Evolutionary conservation across 495 filamentous ascomycete species (phyloP), one percentile per base, ranked within the genome.

Genomic region (Clavariopsis aquatica): DNA sequence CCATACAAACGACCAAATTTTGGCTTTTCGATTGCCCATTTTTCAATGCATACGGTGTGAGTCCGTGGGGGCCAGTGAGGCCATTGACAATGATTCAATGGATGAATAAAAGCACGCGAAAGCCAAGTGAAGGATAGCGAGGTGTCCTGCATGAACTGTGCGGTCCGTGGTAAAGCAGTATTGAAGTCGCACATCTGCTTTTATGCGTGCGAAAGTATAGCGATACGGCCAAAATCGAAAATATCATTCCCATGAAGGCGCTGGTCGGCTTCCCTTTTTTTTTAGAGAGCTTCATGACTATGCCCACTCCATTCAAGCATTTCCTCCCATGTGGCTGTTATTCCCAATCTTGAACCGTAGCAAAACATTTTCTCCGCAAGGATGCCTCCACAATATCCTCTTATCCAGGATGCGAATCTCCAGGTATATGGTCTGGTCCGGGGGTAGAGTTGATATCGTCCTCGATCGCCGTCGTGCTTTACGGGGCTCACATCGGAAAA

Each of bases 401-500:
- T 43, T 17, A 3, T 17, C n/a, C 38, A 3, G 2, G 3, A 3
- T 2, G 38, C 13, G n/a, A 9, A 15, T 17, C 38, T 43, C 13
- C 3, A 17, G 38, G 3, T 43, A 8, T 43, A 43, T n/a, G 9
- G 38, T 17, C 9, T 3, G 38, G 38, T 43, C 13, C n/a, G n/a
- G n/a, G n/a, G 38, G 38, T 43, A 3, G 38, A 43, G 15, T 55
- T 23, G 36, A 6, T 1, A 29, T 54, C 52, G 64, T 53, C 49
- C 41, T 26, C 7, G 56, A 26, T 12, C 19, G 10, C 38, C 9
- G 38, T 43, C 2, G 52, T 23, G n/a, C n/a, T 52, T 47, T 9
- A 15, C 36, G 2, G 6, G 43, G 47, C 43, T 31, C 57, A 54
- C 52, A 52, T 55, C 57, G 57, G 55, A 65, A 26, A 56, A 19